Conservation (phyloP, 441 rosid species). For the Gossypium davidsonii region DNA sequence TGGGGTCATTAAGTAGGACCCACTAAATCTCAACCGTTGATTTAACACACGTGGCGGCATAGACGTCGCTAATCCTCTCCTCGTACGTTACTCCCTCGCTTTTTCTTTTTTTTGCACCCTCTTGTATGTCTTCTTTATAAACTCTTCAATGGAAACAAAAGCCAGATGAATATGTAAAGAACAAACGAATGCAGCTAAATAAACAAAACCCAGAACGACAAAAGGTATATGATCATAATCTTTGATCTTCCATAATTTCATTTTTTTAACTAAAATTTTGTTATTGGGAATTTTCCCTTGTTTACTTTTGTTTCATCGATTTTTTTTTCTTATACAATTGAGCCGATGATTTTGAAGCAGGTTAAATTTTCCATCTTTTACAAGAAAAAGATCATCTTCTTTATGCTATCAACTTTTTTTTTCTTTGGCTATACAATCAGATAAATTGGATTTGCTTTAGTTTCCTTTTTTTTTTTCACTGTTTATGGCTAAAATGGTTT, state of each 20-base stretch:
- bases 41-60: slow-evolving; percentile 32
- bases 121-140: not conserved
- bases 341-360: not conserved
- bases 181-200: not conserved
- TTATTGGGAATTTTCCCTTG: not conserved
- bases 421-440: not conserved
- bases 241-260: not conserved
- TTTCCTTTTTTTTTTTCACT: not conserved
- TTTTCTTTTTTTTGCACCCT: not conserved
- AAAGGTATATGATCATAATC: slow-evolving; percentile 25
- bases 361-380: not conserved
- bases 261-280: not conserved
- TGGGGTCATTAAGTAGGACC: not conserved
- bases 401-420: not conserved
- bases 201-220: not conserved
- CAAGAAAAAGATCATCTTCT: not conserved
- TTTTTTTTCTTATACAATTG: not conserved
- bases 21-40: not conserved
- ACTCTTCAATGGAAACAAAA: not conserved
- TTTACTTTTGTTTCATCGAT: not conserved
- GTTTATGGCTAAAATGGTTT: not conserved
- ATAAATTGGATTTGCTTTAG: not conserved
- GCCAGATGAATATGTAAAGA: not conserved
- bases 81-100: slow-evolving; percentile 27
- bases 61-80: slow-evolving; percentile 18